Evolutionary conservation across 2,329 filamentous ascomycete species (phyloP).

Genomic region (Claviceps arundinis): DNA sequence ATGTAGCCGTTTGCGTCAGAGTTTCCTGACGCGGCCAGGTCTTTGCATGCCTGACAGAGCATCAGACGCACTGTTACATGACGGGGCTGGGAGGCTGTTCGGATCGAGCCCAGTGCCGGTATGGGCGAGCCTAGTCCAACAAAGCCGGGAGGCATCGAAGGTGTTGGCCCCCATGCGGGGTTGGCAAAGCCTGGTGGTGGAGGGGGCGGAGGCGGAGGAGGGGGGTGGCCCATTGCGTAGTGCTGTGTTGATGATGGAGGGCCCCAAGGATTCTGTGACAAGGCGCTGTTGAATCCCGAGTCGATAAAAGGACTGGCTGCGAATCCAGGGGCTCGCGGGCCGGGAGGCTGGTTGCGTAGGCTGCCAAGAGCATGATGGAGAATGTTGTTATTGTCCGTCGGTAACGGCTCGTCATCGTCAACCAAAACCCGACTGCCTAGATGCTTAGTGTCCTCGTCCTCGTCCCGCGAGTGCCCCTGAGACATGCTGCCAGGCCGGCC

Average conservation of each 20-base stretch:
- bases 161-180: constrained; percentile 25
- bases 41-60: constrained; percentile 67
- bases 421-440: constrained; percentile 84
- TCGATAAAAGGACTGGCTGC: constrained; percentile 29
- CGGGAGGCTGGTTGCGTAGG: constrained; percentile 38
- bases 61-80: constrained; percentile 58
- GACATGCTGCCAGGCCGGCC: constrained; percentile 68
- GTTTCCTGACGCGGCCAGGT: constrained; percentile 26
- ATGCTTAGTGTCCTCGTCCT: constrained; percentile 61
- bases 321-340: constrained; percentile 27
- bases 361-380: constrained; percentile 10
- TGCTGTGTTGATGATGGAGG: constrained; percentile 22
- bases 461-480: constrained; percentile 35
- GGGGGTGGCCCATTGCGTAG: constrained; percentile 3
- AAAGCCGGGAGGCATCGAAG: constrained; percentile 21
- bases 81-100: constrained; percentile 38
- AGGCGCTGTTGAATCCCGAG: constrained; percentile 19
- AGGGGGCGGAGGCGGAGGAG: constrained; percentile 6
- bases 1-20: constrained; percentile 51
- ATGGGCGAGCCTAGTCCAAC: constrained; percentile 20
- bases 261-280: constrained; percentile 29
- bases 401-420: constrained; percentile 52
- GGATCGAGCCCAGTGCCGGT: constrained; percentile 16
- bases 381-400: constrained; percentile 14
- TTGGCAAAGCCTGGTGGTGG: constrained; percentile 34